These are phyloP conservation scores for Saccharomyces hybrid DNA, from an alignment of 1,139 yeast genomes.

Conservation along the genomic window DNA sequence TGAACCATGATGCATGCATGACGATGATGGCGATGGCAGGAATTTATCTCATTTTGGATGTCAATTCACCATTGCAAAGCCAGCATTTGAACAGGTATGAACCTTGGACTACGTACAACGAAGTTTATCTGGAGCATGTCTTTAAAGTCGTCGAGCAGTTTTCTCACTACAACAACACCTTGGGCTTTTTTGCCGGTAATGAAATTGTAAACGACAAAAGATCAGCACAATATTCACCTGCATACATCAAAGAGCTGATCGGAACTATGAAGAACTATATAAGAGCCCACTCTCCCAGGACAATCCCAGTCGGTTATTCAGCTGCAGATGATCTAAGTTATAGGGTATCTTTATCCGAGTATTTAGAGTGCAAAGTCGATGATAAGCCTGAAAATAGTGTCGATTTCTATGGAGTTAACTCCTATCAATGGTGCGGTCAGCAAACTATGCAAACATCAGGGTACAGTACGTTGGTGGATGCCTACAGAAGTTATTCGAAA, in stretches of 20 bases:
- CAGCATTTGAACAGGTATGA: slow-evolving; percentile 81
- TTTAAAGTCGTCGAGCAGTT: slow-evolving; percentile 79
- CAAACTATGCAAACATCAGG: slow-evolving; percentile 81
- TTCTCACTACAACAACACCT: slow-evolving; percentile 74
- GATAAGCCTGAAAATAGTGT: slow-evolving; percentile 48
- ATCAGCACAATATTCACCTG: slow-evolving; percentile 65
- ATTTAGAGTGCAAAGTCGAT: slow-evolving; percentile 67
- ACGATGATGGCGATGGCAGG: slow-evolving; percentile 85
- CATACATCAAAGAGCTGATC: slow-evolving; percentile 70
- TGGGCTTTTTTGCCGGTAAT: slow-evolving; percentile 93
- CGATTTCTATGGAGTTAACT: slow-evolving; percentile 92
- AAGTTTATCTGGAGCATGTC: slow-evolving; percentile 62
- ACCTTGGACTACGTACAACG: slow-evolving; percentile 78
- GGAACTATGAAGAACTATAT: slow-evolving; percentile 76
- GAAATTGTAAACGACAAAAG: slow-evolving; percentile 76
- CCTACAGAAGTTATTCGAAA: slow-evolving; percentile 57
- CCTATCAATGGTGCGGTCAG: slow-evolving; percentile 96
- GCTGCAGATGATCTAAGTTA: slow-evolving; percentile 87
- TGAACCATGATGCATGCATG: slow-evolving; percentile 89
- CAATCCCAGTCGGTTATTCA: slow-evolving; percentile 87
- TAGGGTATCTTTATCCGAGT: slow-evolving; percentile 72
- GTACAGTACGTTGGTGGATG: slow-evolving; percentile 63
- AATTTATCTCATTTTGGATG: slow-evolving; percentile 82
- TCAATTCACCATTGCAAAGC: slow-evolving; percentile 72
- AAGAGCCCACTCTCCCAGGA: slow-evolving; percentile 47